Base-by-base conservation (phyloP, 2,329 filamentous ascomycete genomes). In the Verticillium klebahnii region DNA sequence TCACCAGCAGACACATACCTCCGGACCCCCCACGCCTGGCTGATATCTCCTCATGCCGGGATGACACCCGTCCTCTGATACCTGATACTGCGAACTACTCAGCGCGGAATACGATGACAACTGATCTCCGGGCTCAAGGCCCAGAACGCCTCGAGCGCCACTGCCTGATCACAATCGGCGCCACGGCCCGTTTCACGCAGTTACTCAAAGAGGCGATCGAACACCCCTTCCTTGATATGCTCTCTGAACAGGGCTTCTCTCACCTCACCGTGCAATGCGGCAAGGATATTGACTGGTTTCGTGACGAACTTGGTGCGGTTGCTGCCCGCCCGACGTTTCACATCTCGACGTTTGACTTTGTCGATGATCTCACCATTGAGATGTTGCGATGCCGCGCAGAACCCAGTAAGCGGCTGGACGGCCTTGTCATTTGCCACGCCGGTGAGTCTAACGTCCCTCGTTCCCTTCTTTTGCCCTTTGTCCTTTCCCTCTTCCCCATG, bases 161-260 rank as follows among this genome's bases (percentile, higher is more conserved):
- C 60, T 95, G 91, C 72, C 91, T 99, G 67, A 89, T 97, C 61
- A 98, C 95, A 0, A 90, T 97, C 34, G 95, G 95, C 61, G 94
- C 95, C 6, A 99, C 94, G 0, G 93, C 93, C 17, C 85, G 89
- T 23, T 99, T 99, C 75, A 81, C 83, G 59, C 75, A 81, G 7
- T 84, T 99, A 2, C 83, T 97, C 61, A 76, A 82, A 54, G 85
- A 89, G 36, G 84, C 89, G 12, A 78, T 96, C 6, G 77, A 82
- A 19, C 76, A 82, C 0, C 68, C 74, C 0, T 93, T 95, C 70
- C 80, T 96, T 64, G 67, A 78, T 6, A 79, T 82, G 5, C 82
- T 98, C 14, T 70, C 73, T 12, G 69, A 77, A 2, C 74, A 83
- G 12, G 82, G 82, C 55, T 97, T 91, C 75, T 91, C 89, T 0